Evolutionary conservation across 768 basidiomycete genomes (phyloP).

Genomic region (Hypholoma sublateritium): DNA sequence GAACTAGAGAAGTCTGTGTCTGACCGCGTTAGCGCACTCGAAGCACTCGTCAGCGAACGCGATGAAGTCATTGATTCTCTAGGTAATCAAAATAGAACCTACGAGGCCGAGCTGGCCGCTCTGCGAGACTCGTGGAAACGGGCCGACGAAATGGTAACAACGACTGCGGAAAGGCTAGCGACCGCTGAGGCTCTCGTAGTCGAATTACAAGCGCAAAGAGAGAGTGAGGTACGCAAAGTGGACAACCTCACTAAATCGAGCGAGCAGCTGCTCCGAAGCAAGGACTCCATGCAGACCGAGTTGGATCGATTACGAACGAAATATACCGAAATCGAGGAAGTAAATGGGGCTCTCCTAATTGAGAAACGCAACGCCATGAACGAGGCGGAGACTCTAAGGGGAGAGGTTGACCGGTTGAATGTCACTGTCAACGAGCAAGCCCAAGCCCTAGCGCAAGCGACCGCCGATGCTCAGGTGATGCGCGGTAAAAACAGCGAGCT

Average conservation of each 20-base stretch:
- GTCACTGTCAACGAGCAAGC: neutral
- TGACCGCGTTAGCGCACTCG: neutral
- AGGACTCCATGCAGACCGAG: neutral
- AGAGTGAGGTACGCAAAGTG: neutral
- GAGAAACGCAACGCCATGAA: neutral
- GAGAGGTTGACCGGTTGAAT: neutral
- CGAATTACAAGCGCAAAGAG: conserved; percentile 1
- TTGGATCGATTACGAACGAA: conserved; percentile 4
- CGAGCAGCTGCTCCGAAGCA: neutral
- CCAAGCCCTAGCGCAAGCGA: neutral
- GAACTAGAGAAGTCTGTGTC: conserved; percentile 1
- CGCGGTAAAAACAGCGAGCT: neutral
- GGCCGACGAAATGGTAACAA: conserved; percentile 11
- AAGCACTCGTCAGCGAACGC: conserved; percentile 7
- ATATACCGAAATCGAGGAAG: neutral
- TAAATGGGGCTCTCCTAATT: neutral
- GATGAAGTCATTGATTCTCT: conserved; percentile 5
- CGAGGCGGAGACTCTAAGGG: neutral
- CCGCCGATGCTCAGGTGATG: neutral
- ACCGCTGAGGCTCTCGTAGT: conserved; percentile 3
- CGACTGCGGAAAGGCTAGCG: conserved; percentile 2
- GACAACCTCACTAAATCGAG: conserved; percentile 1
- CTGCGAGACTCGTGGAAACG: conserved; percentile 11
- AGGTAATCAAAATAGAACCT: conserved; percentile 4
- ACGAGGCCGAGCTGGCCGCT: conserved; percentile 11